These are phyloP conservation scores for Wickerhamomyces sp. DNA, from an alignment of 1,139 yeast species.

Conservation along the genomic window DNA sequence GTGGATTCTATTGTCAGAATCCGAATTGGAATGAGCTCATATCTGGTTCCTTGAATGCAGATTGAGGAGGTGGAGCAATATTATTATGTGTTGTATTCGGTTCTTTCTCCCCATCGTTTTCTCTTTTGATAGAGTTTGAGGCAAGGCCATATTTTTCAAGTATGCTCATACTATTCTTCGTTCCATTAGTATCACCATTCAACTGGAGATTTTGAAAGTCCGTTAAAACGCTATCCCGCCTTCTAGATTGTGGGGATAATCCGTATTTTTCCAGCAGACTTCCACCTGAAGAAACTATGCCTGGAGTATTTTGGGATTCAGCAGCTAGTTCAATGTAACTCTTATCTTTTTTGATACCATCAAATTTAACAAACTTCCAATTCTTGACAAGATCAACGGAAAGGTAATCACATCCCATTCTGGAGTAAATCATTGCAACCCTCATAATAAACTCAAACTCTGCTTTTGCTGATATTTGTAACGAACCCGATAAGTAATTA, in stretches of 20 bases:
- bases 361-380: slow-evolving; percentile 56
- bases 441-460: slow-evolving; percentile 63
- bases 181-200: slow-evolving; percentile 4
- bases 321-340: slow-evolving; percentile 8
- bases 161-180: slow-evolving; percentile 10
- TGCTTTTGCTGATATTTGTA: slow-evolving; percentile 38
- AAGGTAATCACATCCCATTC: slow-evolving; percentile 91
- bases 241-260: slow-evolving; percentile 20
- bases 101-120: slow-evolving; percentile 11
- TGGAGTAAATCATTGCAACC: slow-evolving; percentile 61
- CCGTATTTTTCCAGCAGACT: slow-evolving; percentile 21
- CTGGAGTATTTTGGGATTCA: slow-evolving; percentile 12
- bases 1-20: slow-evolving; percentile 15
- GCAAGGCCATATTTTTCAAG: slow-evolving; percentile 21
- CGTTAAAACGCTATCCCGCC: slow-evolving; percentile 16
- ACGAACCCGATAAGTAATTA: slow-evolving; percentile 45
- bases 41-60: slow-evolving; percentile 69
- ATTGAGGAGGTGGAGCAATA: slow-evolving; percentile 41
- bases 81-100: slow-evolving; percentile 11
- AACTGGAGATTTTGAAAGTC: slow-evolving; percentile 1
- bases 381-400: slow-evolving; percentile 57
- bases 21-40: slow-evolving; percentile 76
- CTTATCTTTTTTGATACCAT: slow-evolving; percentile 12
- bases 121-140: slow-evolving; percentile 14
- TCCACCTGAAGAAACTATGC: slow-evolving; percentile 6